phyloP scores from a whole-genome alignment of 495 filamentous ascomycete genomes.

The Aspergillus nidulans region DNA sequence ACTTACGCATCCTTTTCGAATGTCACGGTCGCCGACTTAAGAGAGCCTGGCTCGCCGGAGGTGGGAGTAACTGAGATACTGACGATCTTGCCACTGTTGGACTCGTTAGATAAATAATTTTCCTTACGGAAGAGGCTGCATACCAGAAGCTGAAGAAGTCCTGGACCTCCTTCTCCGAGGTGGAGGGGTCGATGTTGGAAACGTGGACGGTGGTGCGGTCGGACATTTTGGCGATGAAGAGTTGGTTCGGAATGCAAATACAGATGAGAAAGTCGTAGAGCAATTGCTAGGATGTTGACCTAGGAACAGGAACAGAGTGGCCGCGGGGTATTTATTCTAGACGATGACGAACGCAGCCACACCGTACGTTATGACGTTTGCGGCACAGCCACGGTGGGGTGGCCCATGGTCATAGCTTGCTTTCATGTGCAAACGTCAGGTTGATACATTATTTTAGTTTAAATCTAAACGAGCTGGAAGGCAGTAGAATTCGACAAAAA shows the following conservation, averaged over 20 bases:
- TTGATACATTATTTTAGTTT: neutral
- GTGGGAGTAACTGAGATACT: conserved; percentile 69
- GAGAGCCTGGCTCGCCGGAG: conserved; percentile 50
- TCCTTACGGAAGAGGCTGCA: conserved; percentile 17
- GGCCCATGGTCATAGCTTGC: neutral
- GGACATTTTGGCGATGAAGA: conserved; percentile 37
- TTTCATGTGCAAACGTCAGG: neutral
- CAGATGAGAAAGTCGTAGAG: neutral
- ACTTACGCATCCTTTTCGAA: conserved; percentile 88
- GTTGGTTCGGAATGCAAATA: neutral
- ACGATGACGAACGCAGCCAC: neutral
- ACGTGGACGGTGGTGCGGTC: conserved; percentile 47
- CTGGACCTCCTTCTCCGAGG: conserved; percentile 82
- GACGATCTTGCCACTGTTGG: conserved; percentile 82
- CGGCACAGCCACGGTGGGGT: conserved; percentile 23
- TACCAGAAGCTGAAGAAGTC: conserved; percentile 99
- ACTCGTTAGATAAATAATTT: conserved; percentile 16
- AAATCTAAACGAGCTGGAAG: neutral
- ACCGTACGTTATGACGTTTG: conserved; percentile 3
- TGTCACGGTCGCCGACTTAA: conserved; percentile 80
- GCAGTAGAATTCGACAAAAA: conserved; percentile 16
- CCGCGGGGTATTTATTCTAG: conserved; percentile 12
- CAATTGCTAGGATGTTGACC: neutral
- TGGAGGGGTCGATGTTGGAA: conserved; percentile 76
- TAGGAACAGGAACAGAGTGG: neutral